Percentiles rank a stretch among this genome's conserved stretches.
Conservation (phyloP, 2,329 filamentous ascomycete species). For the Aspergillus ochraceoroseus region DNA sequence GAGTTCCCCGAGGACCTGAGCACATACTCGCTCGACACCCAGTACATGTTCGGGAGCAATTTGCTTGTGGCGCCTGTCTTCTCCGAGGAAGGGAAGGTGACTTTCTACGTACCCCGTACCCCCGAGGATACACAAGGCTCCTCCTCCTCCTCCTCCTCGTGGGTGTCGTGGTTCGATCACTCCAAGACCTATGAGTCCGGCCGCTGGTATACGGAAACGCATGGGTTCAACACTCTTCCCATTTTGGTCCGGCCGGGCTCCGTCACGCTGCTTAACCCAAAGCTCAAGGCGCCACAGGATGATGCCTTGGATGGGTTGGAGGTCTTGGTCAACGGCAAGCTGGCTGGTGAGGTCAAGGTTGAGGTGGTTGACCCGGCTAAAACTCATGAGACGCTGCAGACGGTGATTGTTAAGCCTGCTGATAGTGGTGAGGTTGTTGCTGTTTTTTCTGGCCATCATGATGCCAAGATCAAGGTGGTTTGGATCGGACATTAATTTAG, state of each 20-base stretch:
- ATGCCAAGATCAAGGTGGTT: conserved; percentile 22
- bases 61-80: conserved; percentile 63
- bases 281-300: conserved; percentile 25
- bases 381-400: conserved; percentile 26
- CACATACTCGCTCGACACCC: conserved; percentile 61
- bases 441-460: conserved; percentile 17
- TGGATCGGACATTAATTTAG: conserved; percentile 17
- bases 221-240: conserved; percentile 56
- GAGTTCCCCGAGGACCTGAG: conserved; percentile 69
- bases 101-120: conserved; percentile 57
- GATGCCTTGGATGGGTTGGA: conserved; percentile 30
- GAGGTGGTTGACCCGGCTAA: conserved; percentile 28
- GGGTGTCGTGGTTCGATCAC: conserved; percentile 48
- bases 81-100: conserved; percentile 57
- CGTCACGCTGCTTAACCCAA: conserved; percentile 28
- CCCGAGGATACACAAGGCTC: conserved; percentile 50
- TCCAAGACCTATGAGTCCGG: conserved; percentile 36
- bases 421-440: conserved; percentile 17
- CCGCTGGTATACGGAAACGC: conserved; percentile 57
- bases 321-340: conserved; percentile 29
- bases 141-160: too few species aligned
- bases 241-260: conserved; percentile 52
- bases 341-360: conserved; percentile 19
- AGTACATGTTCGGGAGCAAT: conserved; percentile 67
- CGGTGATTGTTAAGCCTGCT: conserved; percentile 17